These are phyloP conservation scores for Cladosporium oxysporum DNA, from an alignment of 2,329 filamentous ascomycete genomes.

Conservation along the genomic window DNA sequence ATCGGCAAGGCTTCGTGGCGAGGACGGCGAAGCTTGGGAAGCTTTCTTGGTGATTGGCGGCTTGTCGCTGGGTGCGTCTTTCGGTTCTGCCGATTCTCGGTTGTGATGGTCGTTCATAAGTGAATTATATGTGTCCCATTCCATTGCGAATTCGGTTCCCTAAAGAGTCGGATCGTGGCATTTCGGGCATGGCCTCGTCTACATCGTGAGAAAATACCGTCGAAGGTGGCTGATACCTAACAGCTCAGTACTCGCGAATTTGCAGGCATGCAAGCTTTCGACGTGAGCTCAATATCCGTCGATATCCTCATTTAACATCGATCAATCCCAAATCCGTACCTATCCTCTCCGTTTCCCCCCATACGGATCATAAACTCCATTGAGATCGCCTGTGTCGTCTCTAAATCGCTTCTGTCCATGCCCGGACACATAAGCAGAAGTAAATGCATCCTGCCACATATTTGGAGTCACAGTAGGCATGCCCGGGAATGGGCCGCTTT, in stretches of 20 bases:
- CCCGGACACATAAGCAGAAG: conserved; percentile 37
- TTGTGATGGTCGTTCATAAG: background rate
- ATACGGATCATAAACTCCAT: conserved; percentile 13
- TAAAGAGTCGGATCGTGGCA: background rate
- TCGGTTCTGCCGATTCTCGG: background rate
- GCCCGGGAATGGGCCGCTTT: background rate
- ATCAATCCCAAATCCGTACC: no score
- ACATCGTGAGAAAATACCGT: background rate
- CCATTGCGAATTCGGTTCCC: background rate
- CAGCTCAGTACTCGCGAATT: background rate
- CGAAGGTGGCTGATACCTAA: background rate
- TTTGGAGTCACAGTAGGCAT: conserved; percentile 47
- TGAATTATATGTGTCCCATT: background rate
- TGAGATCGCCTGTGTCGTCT: conserved; percentile 36
- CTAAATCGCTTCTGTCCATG: conserved; percentile 48
- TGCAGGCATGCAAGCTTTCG: background rate
- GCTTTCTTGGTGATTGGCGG: conserved; percentile 16
- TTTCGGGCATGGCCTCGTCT: background rate
- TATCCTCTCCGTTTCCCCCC: conserved; percentile 28
- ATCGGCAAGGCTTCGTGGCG: conserved; percentile 16
- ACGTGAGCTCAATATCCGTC: background rate
- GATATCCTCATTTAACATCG: background rate
- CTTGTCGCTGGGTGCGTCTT: background rate
- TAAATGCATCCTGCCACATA: conserved; percentile 55
- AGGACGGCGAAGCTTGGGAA: conserved; percentile 15